Evolutionary conservation across 805 yeast species (phyloP), one percentile per base, ranked within the genome.

Genomic region (Lachancea mirantina): DNA sequence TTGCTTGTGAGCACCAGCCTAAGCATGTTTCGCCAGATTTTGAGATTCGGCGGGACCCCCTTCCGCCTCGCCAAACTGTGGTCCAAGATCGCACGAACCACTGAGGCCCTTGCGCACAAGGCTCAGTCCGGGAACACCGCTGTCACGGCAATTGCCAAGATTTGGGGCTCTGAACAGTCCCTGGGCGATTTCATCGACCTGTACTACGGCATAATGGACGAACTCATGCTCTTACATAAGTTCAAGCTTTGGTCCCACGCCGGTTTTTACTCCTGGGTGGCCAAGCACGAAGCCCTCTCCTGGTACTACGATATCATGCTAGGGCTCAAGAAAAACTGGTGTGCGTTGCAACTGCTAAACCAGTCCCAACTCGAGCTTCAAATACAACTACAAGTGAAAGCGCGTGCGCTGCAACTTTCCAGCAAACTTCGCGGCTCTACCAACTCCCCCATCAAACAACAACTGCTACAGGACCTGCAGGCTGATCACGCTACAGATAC

Each of bases 41-140:
- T 80, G 43, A 66, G 89, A 44, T 78, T 78, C 39, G 89, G 88
- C 24, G 72, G 76, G 27, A 66, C 81, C 5, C 85, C 85, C 2
- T 74, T 77, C 53, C 64, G 78, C 41, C 25, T 75, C 2, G 49
- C 67, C 22, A 52, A 60, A 16, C 41, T 72, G 11, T 30, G 51
- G 19, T 42, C 41, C 13, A 68, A 66, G 39, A 8, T 73, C 1
- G 37, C 30, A 1, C 30, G 39, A 1, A 47, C 57, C 11, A 23
- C 53, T 8, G 32, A 23, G n/a, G 24, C 30, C 15, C 23, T 34
- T 13, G 15, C 30, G 19, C 26, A 24, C 19, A 21, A 28, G 15
- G 14, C 9, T 14, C 4, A 16, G 3, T 9, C 30, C 6, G 22
- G 20, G 14, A 17, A 18, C 9, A 20, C 14, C 11, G 26, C 33